Percentiles rank a stretch among this genome's conserved stretches.
phyloP scores from a whole-genome alignment of 139 green algal genomes.

The Chlorella sp. region DNA sequence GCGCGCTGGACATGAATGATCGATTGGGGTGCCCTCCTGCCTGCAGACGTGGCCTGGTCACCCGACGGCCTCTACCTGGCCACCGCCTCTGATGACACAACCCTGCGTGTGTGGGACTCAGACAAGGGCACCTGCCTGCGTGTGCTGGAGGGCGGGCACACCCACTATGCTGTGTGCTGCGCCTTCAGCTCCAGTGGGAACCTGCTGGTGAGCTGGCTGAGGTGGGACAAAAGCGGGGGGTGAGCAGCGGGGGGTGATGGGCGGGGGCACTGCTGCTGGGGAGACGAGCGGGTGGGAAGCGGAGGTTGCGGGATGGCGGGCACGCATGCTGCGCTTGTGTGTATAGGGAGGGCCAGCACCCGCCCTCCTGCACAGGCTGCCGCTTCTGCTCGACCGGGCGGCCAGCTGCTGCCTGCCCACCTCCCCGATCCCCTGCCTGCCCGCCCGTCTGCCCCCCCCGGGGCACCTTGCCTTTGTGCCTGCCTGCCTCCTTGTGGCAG shows the following conservation, averaged over 20 bases:
- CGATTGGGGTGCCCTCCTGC: neutral
- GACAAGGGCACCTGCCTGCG: slow-evolving; percentile 62
- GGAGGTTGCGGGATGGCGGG: neutral
- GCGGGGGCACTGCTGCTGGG: no score
- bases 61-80: slow-evolving; percentile 64
- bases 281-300: neutral
- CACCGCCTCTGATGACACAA: slow-evolving; percentile 73
- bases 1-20: no score
- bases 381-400: neutral
- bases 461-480: no score
- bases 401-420: neutral
- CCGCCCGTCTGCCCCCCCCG: no score
- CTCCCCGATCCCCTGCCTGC: no score
- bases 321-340: neutral
- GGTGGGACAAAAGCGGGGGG: neutral
- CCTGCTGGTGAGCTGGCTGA: slow-evolving; percentile 69
- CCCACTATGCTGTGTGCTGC: slow-evolving; percentile 88
- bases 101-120: slow-evolving; percentile 72
- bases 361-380: neutral
- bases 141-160: slow-evolving; percentile 76
- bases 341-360: neutral
- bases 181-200: slow-evolving; percentile 81
- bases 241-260: no score
- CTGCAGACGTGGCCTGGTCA: slow-evolving; percentile 86
- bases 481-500: no score